Base-by-base conservation (phyloP, 768 basidiomycete genomes). In the Hydnomerulius pinastri region DNA sequence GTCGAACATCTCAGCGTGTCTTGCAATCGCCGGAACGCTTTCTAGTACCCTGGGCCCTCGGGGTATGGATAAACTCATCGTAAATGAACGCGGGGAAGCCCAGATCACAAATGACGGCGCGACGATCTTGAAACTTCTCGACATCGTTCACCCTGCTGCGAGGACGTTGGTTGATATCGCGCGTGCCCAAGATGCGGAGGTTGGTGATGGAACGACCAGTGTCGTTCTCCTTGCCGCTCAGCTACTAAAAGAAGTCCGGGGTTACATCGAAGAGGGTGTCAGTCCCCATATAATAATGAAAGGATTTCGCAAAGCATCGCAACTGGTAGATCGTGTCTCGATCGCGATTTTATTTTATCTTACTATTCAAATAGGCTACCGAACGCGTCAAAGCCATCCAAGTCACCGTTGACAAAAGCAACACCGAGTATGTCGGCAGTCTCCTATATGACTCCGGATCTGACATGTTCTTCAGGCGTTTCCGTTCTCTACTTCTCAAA, bases 51-150 rank as follows among this genome's bases (percentile, higher is more conserved):
- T 99, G n/a, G 97, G 97, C 12, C 97, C 97, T 7, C 78, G 97
- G 52, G 97, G 97, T 55, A 98, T 99, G 97, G 97, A 99, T 71
- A 98, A 98, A 69, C 77, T 98, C 38, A 97, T 97, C 58, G 96
- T 98, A 2, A 87, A 87, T 53, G 87, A 91, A 51, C 83, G 94
- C 49, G 96, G 97, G 43, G 89, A 95, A 53, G 93, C 97, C 8
- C 96, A 97, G 74, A 99, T 99, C 66, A 98, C 97, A 18, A 99
- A 99, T 71, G 97, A 99, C 81, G 97, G 97, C 51, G 97, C 97
- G 29, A 99, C 97, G 53, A 97, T 99, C 66, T 78, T 99, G 65
- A 96, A 97, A 71, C 79, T 99, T 53, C 82, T 99, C 54, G 97
- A 99, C 57, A 95, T 99, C 66, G 87, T 99, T 2, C 97, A 99